Conservation (phyloP, 2,329 filamentous ascomycete species). For the Colletotrichum orchidophilum region DNA sequence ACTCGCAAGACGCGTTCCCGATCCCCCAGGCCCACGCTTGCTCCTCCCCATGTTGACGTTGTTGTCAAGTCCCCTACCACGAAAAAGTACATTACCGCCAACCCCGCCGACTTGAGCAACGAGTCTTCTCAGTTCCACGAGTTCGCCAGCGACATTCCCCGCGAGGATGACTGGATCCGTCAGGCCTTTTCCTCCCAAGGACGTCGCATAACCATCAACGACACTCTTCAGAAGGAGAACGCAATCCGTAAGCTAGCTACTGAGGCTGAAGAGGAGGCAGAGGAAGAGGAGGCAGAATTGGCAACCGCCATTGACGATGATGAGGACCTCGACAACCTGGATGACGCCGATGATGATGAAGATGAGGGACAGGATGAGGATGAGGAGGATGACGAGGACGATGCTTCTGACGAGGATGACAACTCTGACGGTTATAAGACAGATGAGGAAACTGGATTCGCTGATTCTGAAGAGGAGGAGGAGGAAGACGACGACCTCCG, state of each 20-base stretch:
- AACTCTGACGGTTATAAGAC: slow-evolving; percentile 78
- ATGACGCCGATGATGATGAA: slow-evolving; percentile 60
- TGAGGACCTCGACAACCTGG: slow-evolving; percentile 58
- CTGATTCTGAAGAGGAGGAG: slow-evolving; percentile 74
- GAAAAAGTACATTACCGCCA: slow-evolving; percentile 61
- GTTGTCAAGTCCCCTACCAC: slow-evolving; percentile 49
- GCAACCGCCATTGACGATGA: slow-evolving; percentile 52
- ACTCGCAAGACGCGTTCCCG: slow-evolving; percentile 40
- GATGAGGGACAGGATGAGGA: slow-evolving; percentile 62
- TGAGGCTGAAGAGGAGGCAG: slow-evolving; percentile 90
- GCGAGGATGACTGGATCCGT: slow-evolving; percentile 90
- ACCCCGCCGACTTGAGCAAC: slow-evolving; percentile 58
- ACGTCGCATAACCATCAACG: slow-evolving; percentile 84
- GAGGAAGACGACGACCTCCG: slow-evolving; percentile 73
- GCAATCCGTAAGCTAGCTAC: slow-evolving; percentile 85
- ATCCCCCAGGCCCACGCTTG: slow-evolving; percentile 37
- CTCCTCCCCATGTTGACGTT: slow-evolving; percentile 48
- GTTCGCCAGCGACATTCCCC: slow-evolving; percentile 83
- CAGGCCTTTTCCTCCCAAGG: slow-evolving; percentile 71
- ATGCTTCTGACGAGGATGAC: slow-evolving; percentile 63
- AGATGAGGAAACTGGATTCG: slow-evolving; percentile 74
- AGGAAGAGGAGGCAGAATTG: slow-evolving; percentile 76
- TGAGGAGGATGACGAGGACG: slow-evolving; percentile 62
- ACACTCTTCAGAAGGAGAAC: slow-evolving; percentile 90
- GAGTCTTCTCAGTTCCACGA: slow-evolving; percentile 82